These are phyloP conservation scores for Powellomyces hirtus DNA, from an alignment of 192 early-diverging fungal species.

Conservation along the genomic window DNA sequence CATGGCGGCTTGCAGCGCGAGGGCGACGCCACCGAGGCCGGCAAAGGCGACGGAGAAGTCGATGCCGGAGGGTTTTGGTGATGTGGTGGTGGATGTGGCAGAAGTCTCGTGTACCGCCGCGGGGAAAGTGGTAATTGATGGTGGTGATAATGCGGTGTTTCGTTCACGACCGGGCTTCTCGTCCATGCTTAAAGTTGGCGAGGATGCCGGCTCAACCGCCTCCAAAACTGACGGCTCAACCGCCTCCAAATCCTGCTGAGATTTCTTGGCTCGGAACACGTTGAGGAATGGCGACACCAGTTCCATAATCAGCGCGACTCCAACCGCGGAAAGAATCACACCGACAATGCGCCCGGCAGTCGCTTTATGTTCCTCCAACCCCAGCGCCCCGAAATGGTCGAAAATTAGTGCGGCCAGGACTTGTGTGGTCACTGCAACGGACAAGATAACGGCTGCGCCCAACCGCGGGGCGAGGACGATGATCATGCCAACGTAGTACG, in stretches of 20 bases:
- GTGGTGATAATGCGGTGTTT: no score
- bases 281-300: no score
- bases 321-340: constrained; percentile 4
- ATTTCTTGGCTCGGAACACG: no score
- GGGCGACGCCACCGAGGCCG: constrained; percentile 13
- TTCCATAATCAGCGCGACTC: constrained; percentile 20
- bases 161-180: no score
- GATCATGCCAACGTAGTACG: constrained; percentile 13
- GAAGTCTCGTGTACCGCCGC: no score
- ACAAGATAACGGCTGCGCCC: constrained; percentile 16
- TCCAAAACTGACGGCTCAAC: no score
- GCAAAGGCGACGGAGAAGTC: constrained; percentile 18
- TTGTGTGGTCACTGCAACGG: constrained; percentile 11
- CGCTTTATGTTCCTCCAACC: constrained; percentile 16
- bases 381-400: constrained; percentile 16
- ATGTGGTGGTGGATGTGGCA: background rate
- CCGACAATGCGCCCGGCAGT: constrained; percentile 23
- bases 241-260: no score
- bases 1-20: constrained; percentile 28
- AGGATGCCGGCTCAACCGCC: no score
- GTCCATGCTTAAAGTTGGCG: no score
- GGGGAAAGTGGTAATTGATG: no score
- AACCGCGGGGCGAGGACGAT: constrained; percentile 15
- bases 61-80: background rate
- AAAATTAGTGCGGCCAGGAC: constrained; percentile 21